phyloP scores from a whole-genome alignment of 768 basidiomycete genomes.

The Suillus discolor region DNA sequence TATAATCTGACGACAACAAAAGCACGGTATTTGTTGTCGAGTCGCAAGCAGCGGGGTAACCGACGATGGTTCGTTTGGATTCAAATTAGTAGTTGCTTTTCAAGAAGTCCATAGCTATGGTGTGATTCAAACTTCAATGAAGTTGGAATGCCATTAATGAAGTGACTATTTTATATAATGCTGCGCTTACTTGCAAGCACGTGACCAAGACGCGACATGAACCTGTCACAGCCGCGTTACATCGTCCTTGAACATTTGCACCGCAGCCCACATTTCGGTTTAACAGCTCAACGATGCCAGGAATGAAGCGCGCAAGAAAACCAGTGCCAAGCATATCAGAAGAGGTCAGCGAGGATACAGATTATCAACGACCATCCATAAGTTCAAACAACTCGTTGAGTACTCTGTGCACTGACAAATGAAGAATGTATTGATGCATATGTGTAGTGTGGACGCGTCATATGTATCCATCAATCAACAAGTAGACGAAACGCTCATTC shows the following conservation, averaged over 20 bases:
- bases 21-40: too few relatives aligned
- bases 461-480: conserved; percentile 4
- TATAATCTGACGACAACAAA: too few relatives aligned
- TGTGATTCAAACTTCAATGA: too few relatives aligned
- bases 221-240: conserved; percentile 8
- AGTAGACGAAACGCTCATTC: conserved; percentile 7
- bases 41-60: too few relatives aligned
- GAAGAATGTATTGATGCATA: background rate
- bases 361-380: background rate
- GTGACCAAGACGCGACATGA: conserved; percentile 17
- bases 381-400: conserved; percentile 4
- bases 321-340: conserved; percentile 17
- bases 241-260: conserved; percentile 16
- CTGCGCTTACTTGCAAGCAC: conserved; percentile 6
- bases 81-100: too few relatives aligned
- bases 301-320: conserved; percentile 21
- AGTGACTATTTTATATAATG: too few relatives aligned
- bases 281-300: background rate
- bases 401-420: background rate
- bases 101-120: too few relatives aligned
- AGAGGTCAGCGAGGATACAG: conserved; percentile 1
- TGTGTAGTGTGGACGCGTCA: background rate
- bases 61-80: too few relatives aligned
- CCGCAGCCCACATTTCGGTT: conserved; percentile 9
- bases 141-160: too few relatives aligned